Conservation (phyloP, 139 green algal genomes). For the Coccomyxa sp. region DNA sequence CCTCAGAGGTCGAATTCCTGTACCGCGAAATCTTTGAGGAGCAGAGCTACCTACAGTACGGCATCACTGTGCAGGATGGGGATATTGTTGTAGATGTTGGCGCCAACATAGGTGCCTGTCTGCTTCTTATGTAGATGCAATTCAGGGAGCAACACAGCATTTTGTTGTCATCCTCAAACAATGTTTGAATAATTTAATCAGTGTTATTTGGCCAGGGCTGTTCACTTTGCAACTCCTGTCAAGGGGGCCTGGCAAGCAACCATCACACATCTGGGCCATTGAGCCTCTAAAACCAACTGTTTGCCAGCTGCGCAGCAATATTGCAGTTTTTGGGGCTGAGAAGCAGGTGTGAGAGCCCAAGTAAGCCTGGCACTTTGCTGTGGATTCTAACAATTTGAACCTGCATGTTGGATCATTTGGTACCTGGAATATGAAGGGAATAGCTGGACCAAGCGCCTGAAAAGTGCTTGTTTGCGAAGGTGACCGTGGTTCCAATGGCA, state of each 20-base stretch:
- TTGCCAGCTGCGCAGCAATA: background rate
- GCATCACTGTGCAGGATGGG: slow-evolving; percentile 11
- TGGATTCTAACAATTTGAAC: too few relatives aligned
- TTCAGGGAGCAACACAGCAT: background rate
- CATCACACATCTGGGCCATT: background rate
- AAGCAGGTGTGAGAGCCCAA: background rate
- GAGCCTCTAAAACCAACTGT: background rate
- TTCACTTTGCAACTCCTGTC: background rate
- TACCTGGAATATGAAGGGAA: background rate
- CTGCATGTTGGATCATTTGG: background rate
- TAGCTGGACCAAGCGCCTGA: background rate
- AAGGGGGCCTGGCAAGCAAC: background rate
- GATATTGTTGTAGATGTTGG: slow-evolving; percentile 46
- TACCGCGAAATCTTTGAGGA: slow-evolving; percentile 26
- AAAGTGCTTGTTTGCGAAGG: background rate
- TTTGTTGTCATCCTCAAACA: background rate
- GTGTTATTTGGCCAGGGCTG: background rate
- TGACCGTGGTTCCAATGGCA: background rate
- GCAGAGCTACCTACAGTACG: slow-evolving; percentile 22
- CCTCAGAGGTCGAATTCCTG: slow-evolving; percentile 22
- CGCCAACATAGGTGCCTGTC: slow-evolving; percentile 35
- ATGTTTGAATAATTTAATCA: background rate
- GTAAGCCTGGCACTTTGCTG: background rate
- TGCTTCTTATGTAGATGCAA: slow-evolving; percentile 17
- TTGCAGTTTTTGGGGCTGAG: background rate